A percentile compares a stretch with the other conserved stretches of the same genome.
These are phyloP conservation scores for Xylariaceae sp. DNA, from an alignment of 2,329 filamentous ascomycete species.

Conservation along the genomic window DNA sequence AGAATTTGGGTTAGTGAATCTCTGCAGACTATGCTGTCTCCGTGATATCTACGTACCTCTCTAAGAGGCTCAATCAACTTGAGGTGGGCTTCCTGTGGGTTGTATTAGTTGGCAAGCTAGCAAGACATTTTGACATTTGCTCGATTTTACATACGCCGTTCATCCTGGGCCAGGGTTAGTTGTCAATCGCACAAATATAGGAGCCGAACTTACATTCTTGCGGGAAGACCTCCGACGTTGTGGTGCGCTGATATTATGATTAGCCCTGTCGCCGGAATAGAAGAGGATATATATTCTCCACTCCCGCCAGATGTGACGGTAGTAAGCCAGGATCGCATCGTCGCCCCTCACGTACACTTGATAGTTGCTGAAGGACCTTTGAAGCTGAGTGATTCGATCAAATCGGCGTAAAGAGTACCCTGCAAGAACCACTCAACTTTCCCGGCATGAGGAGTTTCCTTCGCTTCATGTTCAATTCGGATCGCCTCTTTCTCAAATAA, in stretches of 20 bases:
- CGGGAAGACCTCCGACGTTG: constrained; percentile 40
- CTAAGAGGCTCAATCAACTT: constrained; percentile 74
- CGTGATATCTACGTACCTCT: constrained; percentile 45
- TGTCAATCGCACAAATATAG: not conserved
- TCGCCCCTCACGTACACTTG: constrained; percentile 31
- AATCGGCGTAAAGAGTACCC: constrained; percentile 64
- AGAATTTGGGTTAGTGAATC: not conserved
- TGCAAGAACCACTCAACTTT: constrained; percentile 84
- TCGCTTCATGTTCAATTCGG: constrained; percentile 63
- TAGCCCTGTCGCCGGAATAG: not conserved
- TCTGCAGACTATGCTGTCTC: constrained; percentile 39
- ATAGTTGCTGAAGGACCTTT: constrained; percentile 47
- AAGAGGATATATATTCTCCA: too few relatives aligned
- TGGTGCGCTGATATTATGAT: constrained; percentile 35
- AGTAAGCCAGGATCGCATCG: not conserved
- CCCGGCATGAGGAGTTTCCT: constrained; percentile 60
- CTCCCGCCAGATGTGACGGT: not conserved
- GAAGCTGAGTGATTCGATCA: constrained; percentile 44
- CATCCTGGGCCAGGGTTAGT: constrained; percentile 22
- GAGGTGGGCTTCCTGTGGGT: constrained; percentile 33
- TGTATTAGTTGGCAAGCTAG: constrained; percentile 4
- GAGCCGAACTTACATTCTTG: constrained; percentile 23
- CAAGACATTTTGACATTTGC: constrained; percentile 4
- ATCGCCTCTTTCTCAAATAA: constrained; percentile 74
- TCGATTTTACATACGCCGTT: constrained; percentile 27